Evolutionary conservation across 495 filamentous ascomycete genomes (phyloP), one percentile per base, ranked within the genome.

Genomic region (Trichoderma gamsii): DNA sequence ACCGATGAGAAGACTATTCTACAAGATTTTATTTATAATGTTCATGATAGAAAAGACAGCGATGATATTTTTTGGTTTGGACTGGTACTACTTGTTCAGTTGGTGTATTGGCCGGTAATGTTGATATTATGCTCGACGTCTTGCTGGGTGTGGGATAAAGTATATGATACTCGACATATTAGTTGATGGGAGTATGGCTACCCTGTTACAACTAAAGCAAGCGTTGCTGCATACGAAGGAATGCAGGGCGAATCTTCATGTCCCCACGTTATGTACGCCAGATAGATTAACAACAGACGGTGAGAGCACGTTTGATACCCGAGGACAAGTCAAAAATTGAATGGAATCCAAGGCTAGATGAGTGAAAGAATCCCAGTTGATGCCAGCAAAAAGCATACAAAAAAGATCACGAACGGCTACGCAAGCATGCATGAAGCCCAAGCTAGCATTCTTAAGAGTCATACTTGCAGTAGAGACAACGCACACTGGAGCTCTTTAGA

Each of bases 21-120:
- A 61, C 56, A 61, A 61, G 13, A 61, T 18, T 61, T 25, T 61
- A 29, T 16, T 32, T 61, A 35, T 61, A 29, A 12, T 32, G 11
- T 21, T 61, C 23, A 61, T 61, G 70, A 61, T 72, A 74, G 71
- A 73, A 51, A 68, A 72, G 68, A 70, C 65, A 69, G 65, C 66
- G 67, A 68, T 64, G 35, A 65, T 70, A 43, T 63, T 61, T 66
- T 67, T 41, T 64, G 38, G 65, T 67, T 44, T 49, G 44, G 44
- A 49, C 13, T 16, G 44, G n/a, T 18, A 6, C 1, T 49, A 16
- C 44, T 49, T 49, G 35, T 38, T 38, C 35, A 38, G 35, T 9
- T 38, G 3, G 35, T 7, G 35, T 9, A 38, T 38, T 38, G 35
- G 35, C 35, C 35, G 35, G 35, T 38, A 5, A 38, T 38, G 35